phyloP scores from a whole-genome alignment of 176 grass and related monocot genomes.

The Alloteropsis semialata region DNA sequence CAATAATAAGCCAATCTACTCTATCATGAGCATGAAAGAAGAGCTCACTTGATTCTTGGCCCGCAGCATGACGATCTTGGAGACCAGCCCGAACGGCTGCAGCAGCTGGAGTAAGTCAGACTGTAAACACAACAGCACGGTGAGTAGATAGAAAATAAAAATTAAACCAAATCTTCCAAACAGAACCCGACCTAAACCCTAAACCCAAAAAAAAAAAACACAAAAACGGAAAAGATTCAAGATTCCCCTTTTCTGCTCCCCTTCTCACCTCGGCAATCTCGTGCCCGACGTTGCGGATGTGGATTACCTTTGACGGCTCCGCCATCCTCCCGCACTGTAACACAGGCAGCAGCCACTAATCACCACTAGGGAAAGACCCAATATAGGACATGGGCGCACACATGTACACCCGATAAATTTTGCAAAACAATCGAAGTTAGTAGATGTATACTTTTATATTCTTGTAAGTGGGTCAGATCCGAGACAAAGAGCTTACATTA shows the following conservation, averaged over 20 bases:
- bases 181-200: background rate
- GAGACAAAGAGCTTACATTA: background rate
- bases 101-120: conserved; percentile 86
- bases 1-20: background rate
- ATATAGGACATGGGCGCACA: background rate
- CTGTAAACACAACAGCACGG: conserved; percentile 35
- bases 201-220: background rate
- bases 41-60: conserved; percentile 83
- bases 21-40: background rate
- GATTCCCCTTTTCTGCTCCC: background rate
- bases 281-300: conserved; percentile 91
- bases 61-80: conserved; percentile 85
- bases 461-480: background rate
- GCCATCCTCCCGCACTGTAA: conserved; percentile 54
- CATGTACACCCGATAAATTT: background rate
- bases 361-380: background rate
- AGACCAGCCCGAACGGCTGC: conserved; percentile 74
- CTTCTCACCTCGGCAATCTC: conserved; percentile 82
- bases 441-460: background rate
- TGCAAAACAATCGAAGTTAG: background rate
- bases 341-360: background rate
- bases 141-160: background rate
- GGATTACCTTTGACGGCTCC: conserved; percentile 96
- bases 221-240: conserved; percentile 2
- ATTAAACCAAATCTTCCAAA: background rate